Evolutionary conservation across 148 eudicot species (phyloP).

Genomic region (Nepenthes mirabilis): DNA sequence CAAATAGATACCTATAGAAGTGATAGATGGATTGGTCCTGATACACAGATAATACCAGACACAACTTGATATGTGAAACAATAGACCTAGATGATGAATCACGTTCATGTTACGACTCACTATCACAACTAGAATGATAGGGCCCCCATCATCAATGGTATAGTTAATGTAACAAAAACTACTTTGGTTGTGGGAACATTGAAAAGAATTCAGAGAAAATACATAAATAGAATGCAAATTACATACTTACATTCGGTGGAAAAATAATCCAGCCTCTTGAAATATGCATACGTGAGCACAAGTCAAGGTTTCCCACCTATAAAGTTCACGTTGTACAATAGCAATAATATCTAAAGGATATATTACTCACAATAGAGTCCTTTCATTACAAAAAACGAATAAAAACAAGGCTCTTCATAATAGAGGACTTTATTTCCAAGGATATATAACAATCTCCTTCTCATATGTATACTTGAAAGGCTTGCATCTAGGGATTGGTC

Average conservation of each 20-base stretch:
- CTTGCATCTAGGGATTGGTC: slow-evolving; percentile 99
- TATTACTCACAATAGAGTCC: neutral
- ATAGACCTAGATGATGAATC: too few relatives aligned
- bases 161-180: too few relatives aligned
- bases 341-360: neutral
- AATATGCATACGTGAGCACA: slow-evolving; percentile 84
- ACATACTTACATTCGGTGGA: slow-evolving; percentile 87
- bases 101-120: neutral
- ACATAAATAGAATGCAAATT: too few relatives aligned
- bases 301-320: slow-evolving; percentile 38
- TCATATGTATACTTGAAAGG: slow-evolving; percentile 97
- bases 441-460: slow-evolving; percentile 99
- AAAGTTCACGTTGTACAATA: neutral
- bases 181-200: too few relatives aligned
- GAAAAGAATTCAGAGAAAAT: too few relatives aligned
- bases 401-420: neutral
- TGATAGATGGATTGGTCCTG: too few relatives aligned
- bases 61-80: too few relatives aligned
- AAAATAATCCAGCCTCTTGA: slow-evolving; percentile 93
- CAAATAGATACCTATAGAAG: too few relatives aligned
- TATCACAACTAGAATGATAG: neutral
- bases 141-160: too few relatives aligned
- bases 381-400: neutral
- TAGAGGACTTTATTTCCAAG: slow-evolving; percentile 15
- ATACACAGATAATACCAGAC: too few relatives aligned